Base-by-base conservation (phyloP, 83 land plant genomes). In the Larix sibirica region DNA sequence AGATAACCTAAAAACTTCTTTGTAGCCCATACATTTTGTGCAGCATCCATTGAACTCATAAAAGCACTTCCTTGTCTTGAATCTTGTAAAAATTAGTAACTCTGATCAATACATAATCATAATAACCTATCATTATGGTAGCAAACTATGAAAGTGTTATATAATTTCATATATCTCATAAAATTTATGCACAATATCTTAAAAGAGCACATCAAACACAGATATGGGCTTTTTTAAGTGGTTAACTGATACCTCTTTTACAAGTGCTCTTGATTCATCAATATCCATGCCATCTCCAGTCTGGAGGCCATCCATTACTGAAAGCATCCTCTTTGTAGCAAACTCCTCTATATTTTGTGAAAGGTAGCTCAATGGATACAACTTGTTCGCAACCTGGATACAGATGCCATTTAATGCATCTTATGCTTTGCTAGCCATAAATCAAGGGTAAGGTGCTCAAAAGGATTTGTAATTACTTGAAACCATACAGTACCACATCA, bases 331-430 rank as follows among this genome's bases (percentile, higher is more conserved):
- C 68, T 93, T 86, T 60, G 79, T 83, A 16, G 99, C 97, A 92
- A 96, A 98, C 38, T 94, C 97, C 85, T 98, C 99, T 71, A 98
- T 98, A 70, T 78, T 85, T 84, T 89, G 84, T 18, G 99, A 83
- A 78, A 98, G 88, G 77, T 87, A 90, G 80, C 82, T 40, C 40
- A 98, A 83, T 4, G 98, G 99, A 87, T 94, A 98, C 58, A 98
- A 84, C 87, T 95, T 98, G 73, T 98, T 98, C 65, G 99, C 99
- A 38, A 97, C 99, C 92, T 90, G 85, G 20, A 84, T 24, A 80
- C 14, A 47, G 3, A 23, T n/a, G 26, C 18, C 24, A 24, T 24
- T 77, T 33, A 77, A 77, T 42, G 40, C 9, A 71, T 40, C 23
- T 47, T n/a, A 40, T 71, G 76, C 7, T n/a, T 71, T 40, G 2